A percentile compares a stretch with the other conserved stretches of the same genome.
These are phyloP conservation scores for Sphagnum fallax DNA, from an alignment of 228 moss, liverwort and hornwort genomes.

Conservation along the genomic window DNA sequence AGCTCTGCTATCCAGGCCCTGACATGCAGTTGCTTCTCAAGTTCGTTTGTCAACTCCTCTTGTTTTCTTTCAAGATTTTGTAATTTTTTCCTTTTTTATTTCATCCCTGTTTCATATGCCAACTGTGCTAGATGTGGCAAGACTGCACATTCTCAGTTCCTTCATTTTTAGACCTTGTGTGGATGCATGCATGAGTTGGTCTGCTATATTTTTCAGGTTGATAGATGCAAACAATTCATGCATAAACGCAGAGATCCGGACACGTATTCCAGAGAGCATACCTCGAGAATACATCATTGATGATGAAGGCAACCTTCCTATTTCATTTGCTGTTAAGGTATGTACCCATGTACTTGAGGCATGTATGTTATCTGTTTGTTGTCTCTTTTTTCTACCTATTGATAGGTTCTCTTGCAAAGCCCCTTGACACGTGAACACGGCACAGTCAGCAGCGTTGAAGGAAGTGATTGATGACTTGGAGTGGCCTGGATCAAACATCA, in stretches of 20 bases:
- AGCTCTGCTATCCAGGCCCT: conserved; percentile 86
- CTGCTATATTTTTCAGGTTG: conserved; percentile 45
- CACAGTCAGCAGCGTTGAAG: conserved; percentile 85
- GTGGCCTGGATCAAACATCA: conserved; percentile 95
- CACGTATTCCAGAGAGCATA: conserved; percentile 67
- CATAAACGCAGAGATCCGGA: conserved; percentile 91
- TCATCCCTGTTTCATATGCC: too few relatives aligned
- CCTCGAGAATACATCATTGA: conserved; percentile 75
- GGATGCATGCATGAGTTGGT: not conserved
- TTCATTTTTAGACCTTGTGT: too few relatives aligned
- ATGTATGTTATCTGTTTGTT: not conserved
- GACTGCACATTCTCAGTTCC: too few relatives aligned
- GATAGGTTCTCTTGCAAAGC: not conserved
- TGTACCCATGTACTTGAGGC: not conserved
- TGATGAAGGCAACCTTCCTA: conserved; percentile 53
- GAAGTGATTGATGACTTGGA: conserved; percentile 95
- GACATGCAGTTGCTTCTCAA: conserved; percentile 97
- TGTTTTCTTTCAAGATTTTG: not conserved
- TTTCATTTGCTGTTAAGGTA: conserved; percentile 94
- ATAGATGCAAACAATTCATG: conserved; percentile 88
- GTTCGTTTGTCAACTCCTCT: conserved; percentile 17
- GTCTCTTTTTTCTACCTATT: not conserved
- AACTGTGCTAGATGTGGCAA: too few relatives aligned
- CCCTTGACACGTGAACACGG: too few relatives aligned
- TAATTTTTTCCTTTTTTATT: too few relatives aligned